Conservation (phyloP, 2,329 filamentous ascomycete species). For the Colletotrichum siamense region DNA sequence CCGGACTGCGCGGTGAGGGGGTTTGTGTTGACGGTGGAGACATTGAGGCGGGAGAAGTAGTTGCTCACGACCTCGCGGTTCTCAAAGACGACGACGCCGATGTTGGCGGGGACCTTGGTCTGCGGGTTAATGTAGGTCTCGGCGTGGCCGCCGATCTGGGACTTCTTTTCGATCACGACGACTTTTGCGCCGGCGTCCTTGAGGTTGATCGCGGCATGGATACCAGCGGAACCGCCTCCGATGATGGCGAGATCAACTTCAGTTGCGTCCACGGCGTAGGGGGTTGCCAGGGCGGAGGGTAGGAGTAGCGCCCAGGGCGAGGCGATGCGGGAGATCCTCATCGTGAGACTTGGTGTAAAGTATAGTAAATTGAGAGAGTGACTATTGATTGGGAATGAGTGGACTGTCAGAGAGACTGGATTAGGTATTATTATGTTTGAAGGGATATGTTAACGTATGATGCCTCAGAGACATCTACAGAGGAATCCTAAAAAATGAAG, state of each 20-base stretch:
- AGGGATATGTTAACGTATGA: not conserved
- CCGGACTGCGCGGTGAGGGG: not conserved
- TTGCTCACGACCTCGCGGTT: constrained; percentile 35
- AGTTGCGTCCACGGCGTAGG: not conserved
- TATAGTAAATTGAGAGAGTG: not conserved
- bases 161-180: constrained; percentile 42
- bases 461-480: not conserved
- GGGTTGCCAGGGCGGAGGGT: not conserved
- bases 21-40: constrained; percentile 24
- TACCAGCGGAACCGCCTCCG: constrained; percentile 46
- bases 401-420: not conserved
- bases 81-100: constrained; percentile 32
- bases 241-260: constrained; percentile 35
- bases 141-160: constrained; percentile 43
- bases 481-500: accelerated
- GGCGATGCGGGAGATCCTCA: constrained; percentile 3
- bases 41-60: constrained; percentile 41
- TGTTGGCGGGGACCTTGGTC: constrained; percentile 12
- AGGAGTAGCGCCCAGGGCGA: not conserved
- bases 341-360: not conserved
- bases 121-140: constrained; percentile 41
- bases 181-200: constrained; percentile 39
- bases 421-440: not conserved
- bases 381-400: not conserved
- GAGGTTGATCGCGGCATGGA: constrained; percentile 43